Evolutionary conservation across 345 rosid species (phyloP), one percentile per base, ranked within the genome.

Genomic region (Clarkia xantiana): DNA sequence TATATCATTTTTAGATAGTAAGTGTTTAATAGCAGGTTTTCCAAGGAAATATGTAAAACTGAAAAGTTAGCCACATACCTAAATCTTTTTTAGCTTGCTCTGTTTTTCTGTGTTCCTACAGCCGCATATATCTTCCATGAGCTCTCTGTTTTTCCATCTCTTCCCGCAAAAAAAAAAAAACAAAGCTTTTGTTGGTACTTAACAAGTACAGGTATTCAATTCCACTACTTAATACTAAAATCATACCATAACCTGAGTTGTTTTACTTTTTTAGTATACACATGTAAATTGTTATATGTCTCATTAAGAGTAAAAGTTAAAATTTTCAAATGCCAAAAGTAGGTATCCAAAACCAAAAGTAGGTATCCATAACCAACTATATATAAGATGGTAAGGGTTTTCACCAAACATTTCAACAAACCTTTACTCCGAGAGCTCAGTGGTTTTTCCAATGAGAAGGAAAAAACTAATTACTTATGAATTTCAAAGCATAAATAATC

Each of bases 361-460:
- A n/a, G n/a, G n/a, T n/a, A n/a, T n/a, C 23, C 46, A 45, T 11
- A 49, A 19, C 7, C 23, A n/a, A n/a, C 20, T n/a, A n/a, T n/a
- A 18, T 52, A 45, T 10, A 44, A 19, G 14, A 16, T 10, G 20
- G 20, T 7, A 22, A 42, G 40, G 13, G 19, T 2, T 54, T 10
- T 11, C 15, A 10, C 6, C 45, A 4, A 51, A 42, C 18, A 46
- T 8, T 34, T 34, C 18, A 43, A 67, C 74, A 60, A 47, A 93
- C 99, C 96, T 93, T 73, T 93, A 49, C 95, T 90, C 81, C 96
- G 99, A 84, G 66, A 93, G 90, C 66, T 86, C 96, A 44, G 95
- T 75, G 41, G 90, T 80, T 65, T 72, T 84, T 41, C 76, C 79
- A 18, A 60, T 93, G 69, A 15, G 74, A 10, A 57, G 44, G 14